Percentiles rank a stretch among this genome's conserved stretches.
Evolutionary conservation across 139 green algal species (phyloP).

Genomic region (Auxenochlorella pyrenoidosa): DNA sequence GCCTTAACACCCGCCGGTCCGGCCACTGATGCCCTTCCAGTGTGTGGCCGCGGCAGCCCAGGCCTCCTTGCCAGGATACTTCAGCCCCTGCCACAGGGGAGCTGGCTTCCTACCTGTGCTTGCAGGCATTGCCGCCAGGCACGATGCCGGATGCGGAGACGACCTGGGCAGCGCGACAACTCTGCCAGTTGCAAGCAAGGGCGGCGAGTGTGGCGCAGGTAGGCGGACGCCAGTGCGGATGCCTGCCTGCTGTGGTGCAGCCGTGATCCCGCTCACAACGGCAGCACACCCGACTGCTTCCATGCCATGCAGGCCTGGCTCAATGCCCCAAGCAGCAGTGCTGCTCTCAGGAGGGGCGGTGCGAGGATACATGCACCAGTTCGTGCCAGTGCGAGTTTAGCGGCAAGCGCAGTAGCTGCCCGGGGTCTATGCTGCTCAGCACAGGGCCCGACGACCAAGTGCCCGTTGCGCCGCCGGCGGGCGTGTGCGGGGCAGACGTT

Average conservation of each 20-base stretch:
- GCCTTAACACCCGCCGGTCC: too few species aligned
- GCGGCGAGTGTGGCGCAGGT: not conserved
- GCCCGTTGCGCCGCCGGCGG: not conserved
- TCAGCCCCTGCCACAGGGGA: too few species aligned
- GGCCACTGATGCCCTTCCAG: too few species aligned
- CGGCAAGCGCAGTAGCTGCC: not conserved
- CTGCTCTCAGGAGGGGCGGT: not conserved
- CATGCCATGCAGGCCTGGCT: not conserved
- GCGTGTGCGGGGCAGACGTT: not conserved
- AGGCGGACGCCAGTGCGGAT: too few species aligned
- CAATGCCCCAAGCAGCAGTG: not conserved
- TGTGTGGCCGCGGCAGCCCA: too few species aligned
- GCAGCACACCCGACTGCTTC: too few species aligned
- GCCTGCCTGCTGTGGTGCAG: too few species aligned
- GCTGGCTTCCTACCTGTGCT: too few species aligned
- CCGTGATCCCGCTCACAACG: too few species aligned
- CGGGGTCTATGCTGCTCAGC: not conserved
- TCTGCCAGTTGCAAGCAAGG: not conserved
- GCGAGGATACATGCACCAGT: not conserved
- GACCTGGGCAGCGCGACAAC: not conserved
- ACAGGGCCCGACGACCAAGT: not conserved
- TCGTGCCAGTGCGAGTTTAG: not conserved
- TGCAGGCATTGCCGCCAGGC: too few species aligned
- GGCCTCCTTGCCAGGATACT: too few species aligned
- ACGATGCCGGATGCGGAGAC: not conserved